Base-by-base conservation (phyloP, 306 rosid genomes). In the Prunus armeniaca region DNA sequence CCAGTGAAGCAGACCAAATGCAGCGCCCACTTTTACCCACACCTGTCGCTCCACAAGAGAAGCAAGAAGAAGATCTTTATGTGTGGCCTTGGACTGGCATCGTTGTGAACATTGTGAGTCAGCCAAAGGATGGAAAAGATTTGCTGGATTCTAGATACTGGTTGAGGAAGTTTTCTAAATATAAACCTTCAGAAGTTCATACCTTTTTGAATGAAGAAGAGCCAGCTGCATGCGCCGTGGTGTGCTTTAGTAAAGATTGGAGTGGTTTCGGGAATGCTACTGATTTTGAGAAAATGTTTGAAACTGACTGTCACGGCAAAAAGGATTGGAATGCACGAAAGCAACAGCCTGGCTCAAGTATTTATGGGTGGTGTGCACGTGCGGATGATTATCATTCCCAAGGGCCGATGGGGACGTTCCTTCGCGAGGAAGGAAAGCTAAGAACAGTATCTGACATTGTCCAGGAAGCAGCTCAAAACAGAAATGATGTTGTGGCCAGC, bases 21-120 rank as follows among this genome's bases (percentile, higher is more conserved):
- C 86, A 75, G 56, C 82, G 12, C 5, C 96, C 88, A 18, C n/a
- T 78, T 74, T 18, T 74, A 74, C 79, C 86, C 9, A 20, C 55
- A 55, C 80, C 88, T 30, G 84, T 83, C 43, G 28, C 65, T 65
- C 88, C 74, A 72, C 76, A 83, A 56, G 64, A 77, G 5, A 86
- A 82, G 65, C 80, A 74, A 73, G 93, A 85, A 55, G 90, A 85
- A 55, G 90, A 92, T 30, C 84, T 80, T 5, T 92, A 86, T 50
- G 97, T 91, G 60, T 95, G 97, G 99, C 99, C 99, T 3, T 95
- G 99, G 99, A 95, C 89, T 45, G 96, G 97, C 61, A 81, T 95
- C 15, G 49, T 95, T 65, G 87, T 89, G 27, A 90, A 90, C 79
- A 83, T 95, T 47, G 51, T 52, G 71, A 71, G 67, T 28, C 74